A percentile compares a stretch with the other conserved stretches of the same genome.
phyloP scores from a whole-genome alignment of 805 yeast genomes.

The Candida easanensis region DNA sequence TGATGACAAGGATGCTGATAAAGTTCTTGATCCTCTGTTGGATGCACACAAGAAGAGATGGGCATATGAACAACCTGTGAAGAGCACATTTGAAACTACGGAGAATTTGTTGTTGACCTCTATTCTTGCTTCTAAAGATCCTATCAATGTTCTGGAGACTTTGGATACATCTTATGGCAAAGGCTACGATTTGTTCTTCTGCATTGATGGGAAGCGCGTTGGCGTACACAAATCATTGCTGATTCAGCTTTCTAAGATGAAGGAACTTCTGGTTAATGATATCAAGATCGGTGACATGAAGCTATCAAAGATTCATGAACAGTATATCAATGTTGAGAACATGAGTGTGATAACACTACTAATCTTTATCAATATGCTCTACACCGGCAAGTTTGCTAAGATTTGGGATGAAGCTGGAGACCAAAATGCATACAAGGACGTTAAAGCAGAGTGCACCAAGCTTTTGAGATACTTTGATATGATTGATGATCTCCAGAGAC shows the following conservation, averaged over 20 bases:
- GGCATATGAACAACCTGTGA: slow-evolving; percentile 19
- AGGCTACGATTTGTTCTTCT: slow-evolving; percentile 36
- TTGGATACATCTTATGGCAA: slow-evolving; percentile 19
- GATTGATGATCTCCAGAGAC: slow-evolving; percentile 17
- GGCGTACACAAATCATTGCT: slow-evolving; percentile 28
- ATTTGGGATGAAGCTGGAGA: slow-evolving; percentile 40
- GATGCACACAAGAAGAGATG: slow-evolving; percentile 20
- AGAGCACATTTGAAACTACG: slow-evolving; percentile 14
- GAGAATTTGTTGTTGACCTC: background rate
- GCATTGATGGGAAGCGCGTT: slow-evolving; percentile 28
- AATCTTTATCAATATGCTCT: slow-evolving; percentile 46
- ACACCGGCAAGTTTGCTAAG: slow-evolving; percentile 43
- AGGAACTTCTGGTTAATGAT: slow-evolving; percentile 34
- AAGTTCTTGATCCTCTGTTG: slow-evolving; percentile 18
- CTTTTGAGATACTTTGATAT: slow-evolving; percentile 15
- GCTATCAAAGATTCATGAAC: slow-evolving; percentile 12
- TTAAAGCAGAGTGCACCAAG: slow-evolving; percentile 10
- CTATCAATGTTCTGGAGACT: slow-evolving; percentile 1
- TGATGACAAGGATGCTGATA: slow-evolving; percentile 5
- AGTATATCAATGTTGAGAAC: slow-evolving; percentile 24
- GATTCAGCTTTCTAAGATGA: slow-evolving; percentile 9
- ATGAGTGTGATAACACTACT: slow-evolving; percentile 28
- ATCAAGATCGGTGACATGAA: slow-evolving; percentile 16
- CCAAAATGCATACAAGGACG: background rate
- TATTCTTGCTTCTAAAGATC: slow-evolving; percentile 11